These are phyloP conservation scores for Gastrodia elata DNA, from an alignment of 106 monocot genomes.

Conservation along the genomic window DNA sequence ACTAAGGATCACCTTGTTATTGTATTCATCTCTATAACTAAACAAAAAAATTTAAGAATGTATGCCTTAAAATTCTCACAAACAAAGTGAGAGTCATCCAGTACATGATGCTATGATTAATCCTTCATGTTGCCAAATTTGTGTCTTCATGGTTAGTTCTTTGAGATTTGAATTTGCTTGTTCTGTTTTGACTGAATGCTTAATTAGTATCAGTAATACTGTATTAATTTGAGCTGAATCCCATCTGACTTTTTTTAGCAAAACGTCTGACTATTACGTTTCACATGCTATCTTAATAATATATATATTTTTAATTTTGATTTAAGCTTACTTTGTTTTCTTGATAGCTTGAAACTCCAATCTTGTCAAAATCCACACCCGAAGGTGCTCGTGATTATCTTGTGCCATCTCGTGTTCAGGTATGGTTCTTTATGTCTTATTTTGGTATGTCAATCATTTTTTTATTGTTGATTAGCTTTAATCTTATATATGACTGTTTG, in stretches of 20 bases:
- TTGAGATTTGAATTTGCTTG: neutral
- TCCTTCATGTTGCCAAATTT: neutral
- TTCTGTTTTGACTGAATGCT: neutral
- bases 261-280: neutral
- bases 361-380: conserved; percentile 88
- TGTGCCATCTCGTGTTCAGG: conserved; percentile 98
- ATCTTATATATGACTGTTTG: neutral
- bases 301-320: neutral
- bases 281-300: neutral
- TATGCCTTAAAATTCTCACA: neutral
- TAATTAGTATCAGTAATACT: neutral
- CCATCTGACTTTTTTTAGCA: neutral
- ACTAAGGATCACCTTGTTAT: neutral
- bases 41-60: neutral
- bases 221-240: neutral
- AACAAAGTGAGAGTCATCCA: neutral
- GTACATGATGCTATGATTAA: neutral
- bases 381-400: conserved; percentile 99
- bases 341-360: conserved; percentile 99
- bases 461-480: neutral
- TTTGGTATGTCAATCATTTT: neutral
- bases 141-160: neutral
- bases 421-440: conserved; percentile 17
- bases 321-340: conserved; percentile 4
- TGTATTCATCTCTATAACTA: neutral